Evolutionary conservation across 2,329 filamentous ascomycete species (phyloP), one percentile per base, ranked within the genome.

Genomic region (Pezicula neosporulosa): DNA sequence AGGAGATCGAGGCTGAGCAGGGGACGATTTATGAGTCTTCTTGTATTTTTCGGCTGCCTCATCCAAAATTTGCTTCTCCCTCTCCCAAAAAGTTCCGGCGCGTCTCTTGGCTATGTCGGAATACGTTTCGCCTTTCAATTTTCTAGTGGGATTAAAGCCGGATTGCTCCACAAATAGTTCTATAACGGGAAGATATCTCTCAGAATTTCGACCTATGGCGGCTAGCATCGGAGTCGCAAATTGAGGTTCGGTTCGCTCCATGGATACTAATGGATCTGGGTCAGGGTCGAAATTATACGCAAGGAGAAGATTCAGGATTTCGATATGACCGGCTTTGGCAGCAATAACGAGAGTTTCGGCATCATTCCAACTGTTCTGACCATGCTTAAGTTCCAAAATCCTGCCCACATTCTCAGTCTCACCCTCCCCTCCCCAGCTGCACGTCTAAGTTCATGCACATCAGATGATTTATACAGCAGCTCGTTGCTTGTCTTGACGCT

Each of bases 171-270:
- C 74, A 7, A 97, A 77, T 10, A 96, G 74, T 51, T 87, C 82
- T 42, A 99, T 83, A 51, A 97, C 90, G 59, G 90, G 88, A 46
- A 94, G 80, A 62, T 96, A 94, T 61, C 96, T 94, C 27, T 44
- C 27, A 8, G 19, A 21, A 56, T 85, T 83, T 60, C 93, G 87
- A 15, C 94, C 93, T 58, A 99, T 97, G 1, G 94, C 92, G 52
- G 92, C 91, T 36, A 97, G 80, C 77, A 99, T 95, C 1, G 94
- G 94, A 1, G 93, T 97, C 47, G 92, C 87, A 63, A 89, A 86
- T 51, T 94, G 91, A 39, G 78, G 71, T 27, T 77, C 30, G 30
- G 30, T 33, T 33, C 30, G 30, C 30, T 33, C 75, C 52, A 74
- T 73, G 15, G 67, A 68, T 8, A 75, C 63, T 44, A 91, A 70